Conservation (phyloP, 257 asterid species). For the Solanum neorickii region DNA sequence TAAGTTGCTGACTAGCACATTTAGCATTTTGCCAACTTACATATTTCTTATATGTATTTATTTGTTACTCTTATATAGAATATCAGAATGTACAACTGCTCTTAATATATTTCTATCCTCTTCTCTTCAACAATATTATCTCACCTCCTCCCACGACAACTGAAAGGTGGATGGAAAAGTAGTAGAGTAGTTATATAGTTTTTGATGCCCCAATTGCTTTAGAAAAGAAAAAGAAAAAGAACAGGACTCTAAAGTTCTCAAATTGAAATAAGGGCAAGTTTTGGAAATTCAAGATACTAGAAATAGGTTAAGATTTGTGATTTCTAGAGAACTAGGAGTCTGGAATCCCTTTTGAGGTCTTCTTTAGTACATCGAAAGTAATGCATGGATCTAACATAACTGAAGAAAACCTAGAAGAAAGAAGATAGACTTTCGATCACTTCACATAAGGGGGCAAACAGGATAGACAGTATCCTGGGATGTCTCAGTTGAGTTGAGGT, state of each 20-base stretch:
- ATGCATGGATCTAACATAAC: background rate
- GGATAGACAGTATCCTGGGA: background rate
- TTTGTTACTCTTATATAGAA: background rate
- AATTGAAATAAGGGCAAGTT: background rate
- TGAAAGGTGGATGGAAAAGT: background rate
- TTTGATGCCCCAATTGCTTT: background rate
- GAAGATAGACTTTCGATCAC: background rate
- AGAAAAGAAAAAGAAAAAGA: background rate
- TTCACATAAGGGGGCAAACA: background rate
- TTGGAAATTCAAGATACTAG: background rate
- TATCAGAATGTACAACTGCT: background rate
- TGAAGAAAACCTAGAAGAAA: background rate
- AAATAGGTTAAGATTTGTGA: background rate
- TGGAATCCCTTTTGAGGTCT: background rate
- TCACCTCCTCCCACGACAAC: background rate
- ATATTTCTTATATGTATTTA: background rate
- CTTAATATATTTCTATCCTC: background rate
- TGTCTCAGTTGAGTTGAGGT: background rate
- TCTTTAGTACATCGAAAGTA: background rate
- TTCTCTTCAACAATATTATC: background rate
- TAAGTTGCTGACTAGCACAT: background rate
- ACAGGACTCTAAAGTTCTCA: background rate
- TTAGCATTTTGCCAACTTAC: background rate
- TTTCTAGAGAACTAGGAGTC: background rate
- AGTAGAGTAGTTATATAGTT: background rate